Evolutionary conservation across 2,329 filamentous ascomycete species (phyloP), one percentile per base, ranked within the genome.

Genomic region (Atkinsonella texensis): DNA sequence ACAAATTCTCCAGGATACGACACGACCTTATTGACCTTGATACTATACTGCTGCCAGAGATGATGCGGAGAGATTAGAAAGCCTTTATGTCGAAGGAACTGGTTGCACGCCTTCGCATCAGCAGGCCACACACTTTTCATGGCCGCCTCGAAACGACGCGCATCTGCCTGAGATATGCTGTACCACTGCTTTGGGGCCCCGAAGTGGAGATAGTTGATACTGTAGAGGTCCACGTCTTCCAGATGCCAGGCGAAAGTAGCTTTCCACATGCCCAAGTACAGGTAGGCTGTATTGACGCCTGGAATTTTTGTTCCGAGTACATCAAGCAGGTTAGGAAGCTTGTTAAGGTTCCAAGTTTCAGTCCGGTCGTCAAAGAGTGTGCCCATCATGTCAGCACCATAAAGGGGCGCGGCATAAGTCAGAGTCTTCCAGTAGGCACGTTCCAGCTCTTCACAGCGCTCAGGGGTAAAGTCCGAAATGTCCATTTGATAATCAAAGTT

Each of bases 201-300:
- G 66, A 98, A 98, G 64, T 98, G 93, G 54, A 98, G 89, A 67
- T 96, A 98, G 71, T 98, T 98, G 76, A 98, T 98, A 66, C 90
- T 97, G 80, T 98, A 98, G 4, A 98, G 79, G 71, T 98, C 93
- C 42, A 98, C 91, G 65, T 98, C 93, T 66, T 98, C 93, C 50
- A 98, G 72, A 77, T 98, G 93, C 93, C 93, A 98, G 9, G 93
- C 93, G 66, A 98, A 98, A 0, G 93, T 97, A 12, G 93, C 91
- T 68, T 97, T 97, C 93, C 93, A 98, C 93, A 98, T 98, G 43
- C 93, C 93, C 54, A 98, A 76, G 64, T 98, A 98, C 1, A 98
- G 79, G 63, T 98, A 98, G 2, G 93, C 91, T 1, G 91, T 98
- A 63, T 98, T 98, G 63, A 98, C 94, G 58, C 93, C 93, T 3